phyloP scores from a whole-genome alignment of 148 eudicot species.

The Amaranthus hypochondriacus region DNA sequence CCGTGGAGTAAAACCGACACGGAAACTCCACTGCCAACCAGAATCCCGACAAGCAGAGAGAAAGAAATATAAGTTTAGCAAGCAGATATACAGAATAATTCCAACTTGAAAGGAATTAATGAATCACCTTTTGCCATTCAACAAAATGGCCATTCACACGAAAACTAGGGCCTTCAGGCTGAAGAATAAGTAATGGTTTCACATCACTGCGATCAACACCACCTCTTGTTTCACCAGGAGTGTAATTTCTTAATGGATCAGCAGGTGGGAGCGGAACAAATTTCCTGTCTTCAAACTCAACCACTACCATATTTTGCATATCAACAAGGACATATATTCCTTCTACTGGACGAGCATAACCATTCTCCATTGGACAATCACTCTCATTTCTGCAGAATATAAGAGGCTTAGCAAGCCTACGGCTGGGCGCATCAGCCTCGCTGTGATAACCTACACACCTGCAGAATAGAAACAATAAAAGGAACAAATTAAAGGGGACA shows the following conservation, averaged over 20 bases:
- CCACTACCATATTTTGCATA: conserved; percentile 92
- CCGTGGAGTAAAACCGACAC: conserved; percentile 92
- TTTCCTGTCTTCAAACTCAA: conserved; percentile 94
- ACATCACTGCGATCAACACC: conserved; percentile 98
- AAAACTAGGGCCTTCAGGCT: conserved; percentile 99
- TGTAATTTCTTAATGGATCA: conserved; percentile 95
- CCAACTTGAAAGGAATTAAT: background rate
- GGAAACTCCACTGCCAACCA: conserved; percentile 84
- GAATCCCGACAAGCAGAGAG: conserved; percentile 1
- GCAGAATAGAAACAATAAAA: conserved; percentile 18
- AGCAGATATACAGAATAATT: background rate
- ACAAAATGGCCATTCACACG: conserved; percentile 88
- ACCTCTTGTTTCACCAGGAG: conserved; percentile 91
- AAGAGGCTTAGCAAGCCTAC: conserved; percentile 92
- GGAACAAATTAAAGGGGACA: background rate
- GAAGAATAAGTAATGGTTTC: conserved; percentile 72
- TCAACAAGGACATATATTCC: conserved; percentile 92
- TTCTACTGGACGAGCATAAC: conserved; percentile 99
- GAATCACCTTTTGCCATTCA: conserved; percentile 90
- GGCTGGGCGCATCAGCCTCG: conserved; percentile 86
- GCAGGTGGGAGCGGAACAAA: conserved; percentile 95
- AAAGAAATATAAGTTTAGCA: background rate
- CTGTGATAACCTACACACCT: conserved; percentile 95
- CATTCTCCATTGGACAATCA: conserved; percentile 99
- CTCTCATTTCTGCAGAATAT: conserved; percentile 95